These are phyloP conservation scores for Hyphopichia khmerensis DNA, from an alignment of 1,139 yeast species.

Conservation along the genomic window DNA sequence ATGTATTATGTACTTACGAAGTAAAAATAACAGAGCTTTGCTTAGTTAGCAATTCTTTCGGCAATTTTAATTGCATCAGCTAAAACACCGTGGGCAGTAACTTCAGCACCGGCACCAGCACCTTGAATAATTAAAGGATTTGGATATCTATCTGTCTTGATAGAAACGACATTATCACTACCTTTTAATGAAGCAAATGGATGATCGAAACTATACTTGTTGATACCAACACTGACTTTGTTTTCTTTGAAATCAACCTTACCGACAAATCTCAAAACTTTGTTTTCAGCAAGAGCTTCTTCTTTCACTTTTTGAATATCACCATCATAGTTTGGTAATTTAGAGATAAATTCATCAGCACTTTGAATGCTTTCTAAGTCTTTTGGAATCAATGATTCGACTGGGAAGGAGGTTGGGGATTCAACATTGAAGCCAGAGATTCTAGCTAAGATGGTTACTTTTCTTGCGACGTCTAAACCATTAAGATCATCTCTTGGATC, in stretches of 20 bases:
- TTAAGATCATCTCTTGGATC: conserved; percentile 98
- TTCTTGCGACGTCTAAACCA: conserved; percentile 97
- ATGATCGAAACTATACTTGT: conserved; percentile 79
- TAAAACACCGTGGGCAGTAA: conserved; percentile 97
- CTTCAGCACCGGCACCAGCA: conserved; percentile 99
- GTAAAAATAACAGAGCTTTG: too few relatives aligned
- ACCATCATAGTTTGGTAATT: conserved; percentile 78
- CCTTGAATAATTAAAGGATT: conserved; percentile 96
- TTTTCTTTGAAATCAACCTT: conserved; percentile 73
- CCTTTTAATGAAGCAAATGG: conserved; percentile 96
- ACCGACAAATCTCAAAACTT: conserved; percentile 92
- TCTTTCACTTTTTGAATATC: conserved; percentile 76
- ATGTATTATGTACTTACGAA: too few relatives aligned
- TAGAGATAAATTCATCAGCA: conserved; percentile 75
- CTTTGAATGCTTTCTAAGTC: conserved; percentile 72
- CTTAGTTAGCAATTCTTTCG: conserved; percentile 62
- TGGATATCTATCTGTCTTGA: conserved; percentile 85
- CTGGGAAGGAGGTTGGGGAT: conserved; percentile 95
- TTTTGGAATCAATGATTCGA: conserved; percentile 87
- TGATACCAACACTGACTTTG: conserved; percentile 81
- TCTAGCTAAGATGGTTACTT: conserved; percentile 93
- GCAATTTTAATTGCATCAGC: conserved; percentile 91
- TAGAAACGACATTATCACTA: conserved; percentile 91
- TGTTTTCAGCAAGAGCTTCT: conserved; percentile 77
- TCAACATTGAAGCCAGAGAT: conserved; percentile 81